Conservation (phyloP, 2,329 filamentous ascomycete genomes). For the Penicillium psychrosexuale region DNA sequence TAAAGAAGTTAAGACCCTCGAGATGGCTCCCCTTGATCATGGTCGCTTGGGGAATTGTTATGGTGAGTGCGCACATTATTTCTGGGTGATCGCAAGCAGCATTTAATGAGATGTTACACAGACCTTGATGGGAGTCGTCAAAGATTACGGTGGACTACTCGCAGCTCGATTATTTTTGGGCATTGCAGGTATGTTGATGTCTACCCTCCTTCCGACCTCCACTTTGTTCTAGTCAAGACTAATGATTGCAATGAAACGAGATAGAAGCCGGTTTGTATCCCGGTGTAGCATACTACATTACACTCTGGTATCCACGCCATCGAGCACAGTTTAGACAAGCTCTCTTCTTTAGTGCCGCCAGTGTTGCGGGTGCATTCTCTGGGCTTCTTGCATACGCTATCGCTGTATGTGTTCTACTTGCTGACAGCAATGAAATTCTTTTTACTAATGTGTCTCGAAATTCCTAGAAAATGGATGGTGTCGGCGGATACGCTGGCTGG, state of each 20-base stretch:
- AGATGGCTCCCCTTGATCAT: constrained; percentile 33
- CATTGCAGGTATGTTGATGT: constrained; percentile 26
- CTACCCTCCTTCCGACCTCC: not conserved
- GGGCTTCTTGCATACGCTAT: constrained; percentile 53
- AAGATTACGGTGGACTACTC: constrained; percentile 47
- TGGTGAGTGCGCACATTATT: constrained; percentile 24
- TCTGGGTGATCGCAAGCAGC: not conserved
- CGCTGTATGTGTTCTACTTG: constrained; percentile 34
- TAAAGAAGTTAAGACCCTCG: constrained; percentile 26
- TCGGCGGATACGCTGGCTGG: constrained; percentile 48
- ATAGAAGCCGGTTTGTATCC: constrained; percentile 44
- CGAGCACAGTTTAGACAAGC: constrained; percentile 46
- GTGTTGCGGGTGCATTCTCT: constrained; percentile 52
- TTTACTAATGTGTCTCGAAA: not conserved
- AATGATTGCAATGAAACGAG: not conserved
- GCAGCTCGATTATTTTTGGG: constrained; percentile 47
- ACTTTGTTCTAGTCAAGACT: not conserved
- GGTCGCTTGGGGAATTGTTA: constrained; percentile 48
- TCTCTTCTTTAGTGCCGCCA: constrained; percentile 48
- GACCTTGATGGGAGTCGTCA: constrained; percentile 49
- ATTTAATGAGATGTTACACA: constrained; percentile 1
- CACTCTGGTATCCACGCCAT: constrained; percentile 47
- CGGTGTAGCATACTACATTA: constrained; percentile 46
- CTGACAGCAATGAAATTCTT: constrained; percentile 15
- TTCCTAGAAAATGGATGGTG: constrained; percentile 48